A percentile compares a stretch with the other conserved stretches of the same genome.
These are phyloP conservation scores for Emmonsiellopsis sp. DNA, from an alignment of 2,329 filamentous ascomycete genomes.

Conservation along the genomic window DNA sequence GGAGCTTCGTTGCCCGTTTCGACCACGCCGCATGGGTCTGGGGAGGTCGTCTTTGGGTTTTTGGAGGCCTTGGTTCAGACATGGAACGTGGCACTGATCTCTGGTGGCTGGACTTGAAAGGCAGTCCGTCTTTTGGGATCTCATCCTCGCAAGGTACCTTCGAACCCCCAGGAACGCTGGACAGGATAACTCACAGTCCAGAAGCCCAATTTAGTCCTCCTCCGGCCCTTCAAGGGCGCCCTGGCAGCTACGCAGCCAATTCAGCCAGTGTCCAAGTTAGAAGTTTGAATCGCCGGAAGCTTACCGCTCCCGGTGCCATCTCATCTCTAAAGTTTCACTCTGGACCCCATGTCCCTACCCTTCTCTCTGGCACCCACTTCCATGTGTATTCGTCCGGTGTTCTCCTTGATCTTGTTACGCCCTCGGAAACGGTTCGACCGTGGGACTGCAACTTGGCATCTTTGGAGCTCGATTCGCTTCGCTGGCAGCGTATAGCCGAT, in stretches of 20 bases:
- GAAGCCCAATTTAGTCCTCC: constrained; percentile 24
- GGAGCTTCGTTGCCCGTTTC: constrained; percentile 90
- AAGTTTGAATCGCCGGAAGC: constrained; percentile 40
- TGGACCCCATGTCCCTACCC: constrained; percentile 74
- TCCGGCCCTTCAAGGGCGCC: constrained; percentile 27
- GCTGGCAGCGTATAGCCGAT: constrained; percentile 92
- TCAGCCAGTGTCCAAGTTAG: constrained; percentile 52
- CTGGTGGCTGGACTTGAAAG: constrained; percentile 95
- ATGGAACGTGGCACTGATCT: constrained; percentile 96
- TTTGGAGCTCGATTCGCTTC: constrained; percentile 72
- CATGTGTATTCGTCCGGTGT: constrained; percentile 91
- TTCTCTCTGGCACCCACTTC: constrained; percentile 87
- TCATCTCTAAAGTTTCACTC: constrained; percentile 85
- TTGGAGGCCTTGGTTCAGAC: constrained; percentile 85
- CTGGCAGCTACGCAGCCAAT: constrained; percentile 60
- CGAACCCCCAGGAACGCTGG: constrained; percentile 28
- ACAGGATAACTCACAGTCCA: constrained; percentile 29
- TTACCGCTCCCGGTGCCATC: constrained; percentile 71
- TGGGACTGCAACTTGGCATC: constrained; percentile 86
- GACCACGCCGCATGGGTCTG: constrained; percentile 94
- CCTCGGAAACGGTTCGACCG: constrained; percentile 73
- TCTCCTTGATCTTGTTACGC: constrained; percentile 87
- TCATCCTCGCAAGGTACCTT: constrained; percentile 49
- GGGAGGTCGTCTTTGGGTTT: constrained; percentile 89
- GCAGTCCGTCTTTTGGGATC: constrained; percentile 73